Conservation (phyloP, 192 early-diverging fungal species). For the Borealophlyctis nickersoniae region DNA sequence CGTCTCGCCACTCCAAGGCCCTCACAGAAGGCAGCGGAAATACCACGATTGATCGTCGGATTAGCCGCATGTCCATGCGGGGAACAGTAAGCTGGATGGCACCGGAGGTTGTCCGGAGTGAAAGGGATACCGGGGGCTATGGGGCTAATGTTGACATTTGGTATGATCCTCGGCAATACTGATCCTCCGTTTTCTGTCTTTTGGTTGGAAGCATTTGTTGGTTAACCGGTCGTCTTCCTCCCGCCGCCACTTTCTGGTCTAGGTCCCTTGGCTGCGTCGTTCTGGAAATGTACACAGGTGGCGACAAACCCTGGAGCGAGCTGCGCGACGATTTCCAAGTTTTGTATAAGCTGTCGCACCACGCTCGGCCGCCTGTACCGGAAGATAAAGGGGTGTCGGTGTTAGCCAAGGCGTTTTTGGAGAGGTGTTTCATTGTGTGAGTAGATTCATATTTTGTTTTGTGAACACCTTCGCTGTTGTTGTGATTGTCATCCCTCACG, state of each 20-base stretch:
- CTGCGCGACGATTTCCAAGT: constrained; percentile 41
- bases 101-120: constrained; percentile 63
- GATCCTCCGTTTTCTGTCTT: constrained; percentile 73
- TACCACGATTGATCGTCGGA: constrained; percentile 39
- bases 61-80: constrained; percentile 66
- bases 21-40: constrained; percentile 34
- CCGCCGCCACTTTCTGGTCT: constrained; percentile 10
- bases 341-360: constrained; percentile 62
- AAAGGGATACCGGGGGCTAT: constrained; percentile 74
- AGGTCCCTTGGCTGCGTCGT: constrained; percentile 71
- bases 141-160: constrained; percentile 88
- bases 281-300: constrained; percentile 87
- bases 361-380: constrained; percentile 73
- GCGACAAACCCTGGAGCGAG: constrained; percentile 69
- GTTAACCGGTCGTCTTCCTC: background rate
- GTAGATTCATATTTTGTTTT: too few species aligned
- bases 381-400: constrained; percentile 50
- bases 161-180: too few species aligned
- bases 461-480: too few species aligned
- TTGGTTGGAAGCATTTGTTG: constrained; percentile 5
- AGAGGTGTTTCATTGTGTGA: constrained; percentile 69
- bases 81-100: constrained; percentile 95
- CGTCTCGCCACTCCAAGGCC: constrained; percentile 39
- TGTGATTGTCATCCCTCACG: background rate
- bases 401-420: constrained; percentile 65